Base-by-base conservation (phyloP, 2,329 filamentous ascomycete species). In the Verticillium dahliae region DNA sequence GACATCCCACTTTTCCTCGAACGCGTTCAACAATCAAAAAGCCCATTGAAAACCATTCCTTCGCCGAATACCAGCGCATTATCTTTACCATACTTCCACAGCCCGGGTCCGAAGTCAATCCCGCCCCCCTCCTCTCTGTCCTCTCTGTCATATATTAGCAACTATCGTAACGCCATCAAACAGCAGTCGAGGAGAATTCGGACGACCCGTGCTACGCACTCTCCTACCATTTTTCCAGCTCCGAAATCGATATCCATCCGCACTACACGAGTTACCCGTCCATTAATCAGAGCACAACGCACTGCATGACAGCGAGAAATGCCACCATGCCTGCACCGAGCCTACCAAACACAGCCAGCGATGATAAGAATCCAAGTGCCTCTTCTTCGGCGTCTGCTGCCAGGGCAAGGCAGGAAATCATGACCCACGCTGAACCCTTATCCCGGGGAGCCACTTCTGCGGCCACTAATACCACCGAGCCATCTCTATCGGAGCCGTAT, bases 401-500 rank as follows among this genome's bases (percentile, higher is more conserved):
- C 31, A 35, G 31, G 7, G 14, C 54, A 6, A 55, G 31, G 31
- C 54, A 31, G n/a, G 54, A 14, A 15, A 18, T n/a, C 14, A 4
- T 56, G 11, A n/a, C 39, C 13, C 38, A 33, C 27, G 14, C 18
- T 2, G 60, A 63, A 13, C 61, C 60, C n/a, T 58, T 65, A 39
- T 62, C 63, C 10, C 59, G 58, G 2, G 62, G 45, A 10, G 60
- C 56, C 11, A 62, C 63, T 11, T 31, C 56, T 10, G 52, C 62
- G 3, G 55, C 60, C 6, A 62, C 62, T 14, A 59, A 50, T 7
- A 60, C 64, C 6, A 57, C 62, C 15, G 56, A 65, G 38, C 59
- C 56, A 18, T 57, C 63, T n/a, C 33, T 65, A 1, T 60, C 58
- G 33, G 64, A 62, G 27, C 63, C 64, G 4, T 65, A 60, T 56